phyloP scores from a whole-genome alignment of 2,329 filamentous ascomycete genomes.

The Ophiostoma pallidulum region DNA sequence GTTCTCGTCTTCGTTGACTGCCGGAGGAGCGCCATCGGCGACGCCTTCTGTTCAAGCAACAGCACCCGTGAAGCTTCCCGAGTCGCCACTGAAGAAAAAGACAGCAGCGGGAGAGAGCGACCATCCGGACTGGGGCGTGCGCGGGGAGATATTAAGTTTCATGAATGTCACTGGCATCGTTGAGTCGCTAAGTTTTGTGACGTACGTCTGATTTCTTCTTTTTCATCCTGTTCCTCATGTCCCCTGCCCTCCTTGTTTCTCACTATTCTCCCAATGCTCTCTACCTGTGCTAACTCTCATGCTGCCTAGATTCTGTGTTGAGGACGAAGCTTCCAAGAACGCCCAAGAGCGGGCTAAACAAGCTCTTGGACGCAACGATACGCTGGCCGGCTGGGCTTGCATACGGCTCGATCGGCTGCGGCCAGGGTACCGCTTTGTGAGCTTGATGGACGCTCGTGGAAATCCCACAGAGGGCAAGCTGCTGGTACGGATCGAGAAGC shows the following conservation, averaged over 20 bases:
- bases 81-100: conserved; percentile 39
- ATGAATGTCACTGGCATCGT: conserved; percentile 48
- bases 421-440: conserved; percentile 45
- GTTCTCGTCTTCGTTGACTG: background rate
- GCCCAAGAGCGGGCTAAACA: conserved; percentile 23
- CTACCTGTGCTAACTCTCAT: conserved; percentile 4
- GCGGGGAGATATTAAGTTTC: conserved; percentile 49
- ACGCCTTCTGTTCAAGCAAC: background rate
- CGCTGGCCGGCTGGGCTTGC: conserved; percentile 46
- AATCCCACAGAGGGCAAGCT: conserved; percentile 37
- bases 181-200: conserved; percentile 62
- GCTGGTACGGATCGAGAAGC: conserved; percentile 44
- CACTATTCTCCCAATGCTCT: background rate
- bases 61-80: conserved; percentile 23
- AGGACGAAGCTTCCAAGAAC: conserved; percentile 35
- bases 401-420: conserved; percentile 50
- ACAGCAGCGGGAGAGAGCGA: conserved; percentile 31
- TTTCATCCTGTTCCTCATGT: conserved; percentile 8
- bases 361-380: conserved; percentile 10
- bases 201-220: conserved; percentile 44
- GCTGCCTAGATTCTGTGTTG: conserved; percentile 44
- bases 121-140: conserved; percentile 52
- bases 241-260: conserved; percentile 5
- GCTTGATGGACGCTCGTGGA: conserved; percentile 38
- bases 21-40: background rate